Conservation (phyloP, 202 grass and related monocot species). For the Carex arenaria region DNA sequence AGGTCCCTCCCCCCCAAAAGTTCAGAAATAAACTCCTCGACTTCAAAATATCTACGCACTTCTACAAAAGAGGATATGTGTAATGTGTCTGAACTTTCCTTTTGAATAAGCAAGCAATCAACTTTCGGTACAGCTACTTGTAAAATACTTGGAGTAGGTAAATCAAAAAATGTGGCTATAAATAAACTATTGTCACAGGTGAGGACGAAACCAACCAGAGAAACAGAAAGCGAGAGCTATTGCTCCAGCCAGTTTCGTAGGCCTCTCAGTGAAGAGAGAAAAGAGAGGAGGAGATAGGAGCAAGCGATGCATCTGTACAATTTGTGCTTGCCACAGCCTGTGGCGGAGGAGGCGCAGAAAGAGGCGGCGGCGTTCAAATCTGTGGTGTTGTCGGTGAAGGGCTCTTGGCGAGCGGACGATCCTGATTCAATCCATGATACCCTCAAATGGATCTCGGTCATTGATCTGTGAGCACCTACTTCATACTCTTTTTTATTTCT, state of each 20-base stretch:
- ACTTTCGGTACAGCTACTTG: background rate
- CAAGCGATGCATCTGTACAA: slow-evolving; percentile 27
- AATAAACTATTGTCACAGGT: slow-evolving; percentile 6
- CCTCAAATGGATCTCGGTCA: slow-evolving; percentile 29
- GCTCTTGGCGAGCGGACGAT: slow-evolving; percentile 17
- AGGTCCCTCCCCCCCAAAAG: background rate
- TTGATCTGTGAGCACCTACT: slow-evolving; percentile 22
- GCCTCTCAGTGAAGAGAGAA: background rate
- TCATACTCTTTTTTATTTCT: background rate
- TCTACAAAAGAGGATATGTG: background rate
- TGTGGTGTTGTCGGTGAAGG: slow-evolving; percentile 21
- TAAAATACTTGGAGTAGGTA: slow-evolving; percentile 7
- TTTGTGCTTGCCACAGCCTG: slow-evolving; percentile 19
- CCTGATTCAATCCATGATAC: slow-evolving; percentile 21
- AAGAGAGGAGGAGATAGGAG: background rate
- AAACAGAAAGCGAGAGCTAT: slow-evolving; percentile 15
- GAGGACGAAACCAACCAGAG: background rate
- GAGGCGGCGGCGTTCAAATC: slow-evolving; percentile 26
- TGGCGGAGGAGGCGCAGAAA: slow-evolving; percentile 20
- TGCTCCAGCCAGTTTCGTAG: background rate
- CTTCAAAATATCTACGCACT: slow-evolving; percentile 1
- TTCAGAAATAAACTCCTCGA: background rate
- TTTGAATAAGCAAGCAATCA: background rate
- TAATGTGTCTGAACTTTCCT: background rate
- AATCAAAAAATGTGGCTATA: background rate